phyloP scores from a whole-genome alignment of 2,329 filamentous ascomycete species.

The Phaeoacremonium minimum region DNA sequence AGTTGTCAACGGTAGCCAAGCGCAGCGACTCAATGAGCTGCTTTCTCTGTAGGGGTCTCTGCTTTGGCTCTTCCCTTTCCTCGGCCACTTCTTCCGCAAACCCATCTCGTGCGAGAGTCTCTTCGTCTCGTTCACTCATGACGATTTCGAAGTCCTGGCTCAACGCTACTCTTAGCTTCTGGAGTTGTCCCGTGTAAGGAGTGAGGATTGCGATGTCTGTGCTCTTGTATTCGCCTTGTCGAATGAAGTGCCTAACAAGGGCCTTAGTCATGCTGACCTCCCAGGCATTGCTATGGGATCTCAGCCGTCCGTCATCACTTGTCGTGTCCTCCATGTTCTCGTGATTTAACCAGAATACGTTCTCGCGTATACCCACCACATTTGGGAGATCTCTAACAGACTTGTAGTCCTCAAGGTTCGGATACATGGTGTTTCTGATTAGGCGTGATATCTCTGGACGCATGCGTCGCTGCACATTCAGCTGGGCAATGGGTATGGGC shows the following conservation, averaged over 20 bases:
- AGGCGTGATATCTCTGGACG: conserved; percentile 56
- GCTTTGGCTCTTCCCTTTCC: background rate
- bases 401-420: conserved; percentile 44
- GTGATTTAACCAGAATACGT: conserved; percentile 62
- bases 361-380: conserved; percentile 47
- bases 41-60: conserved; percentile 22
- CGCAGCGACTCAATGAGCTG: conserved; percentile 43
- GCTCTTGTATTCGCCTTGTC: conserved; percentile 55
- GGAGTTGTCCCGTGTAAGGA: conserved; percentile 56
- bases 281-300: conserved; percentile 49
- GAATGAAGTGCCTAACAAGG: conserved; percentile 60
- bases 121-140: conserved; percentile 58
- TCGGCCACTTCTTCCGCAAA: conserved; percentile 25
- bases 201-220: conserved; percentile 69
- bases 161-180: conserved; percentile 44
- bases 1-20: conserved; percentile 68
- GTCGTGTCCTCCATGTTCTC: conserved; percentile 40
- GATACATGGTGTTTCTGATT: conserved; percentile 54
- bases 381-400: conserved; percentile 32
- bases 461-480: conserved; percentile 55
- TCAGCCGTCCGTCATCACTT: conserved; percentile 29
- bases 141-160: no score
- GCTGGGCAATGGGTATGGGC: no score
- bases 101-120: conserved; percentile 44
- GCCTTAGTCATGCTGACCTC: conserved; percentile 62